These are phyloP conservation scores for Cytidiella melzeri DNA, from an alignment of 768 basidiomycete genomes.

Conservation along the genomic window DNA sequence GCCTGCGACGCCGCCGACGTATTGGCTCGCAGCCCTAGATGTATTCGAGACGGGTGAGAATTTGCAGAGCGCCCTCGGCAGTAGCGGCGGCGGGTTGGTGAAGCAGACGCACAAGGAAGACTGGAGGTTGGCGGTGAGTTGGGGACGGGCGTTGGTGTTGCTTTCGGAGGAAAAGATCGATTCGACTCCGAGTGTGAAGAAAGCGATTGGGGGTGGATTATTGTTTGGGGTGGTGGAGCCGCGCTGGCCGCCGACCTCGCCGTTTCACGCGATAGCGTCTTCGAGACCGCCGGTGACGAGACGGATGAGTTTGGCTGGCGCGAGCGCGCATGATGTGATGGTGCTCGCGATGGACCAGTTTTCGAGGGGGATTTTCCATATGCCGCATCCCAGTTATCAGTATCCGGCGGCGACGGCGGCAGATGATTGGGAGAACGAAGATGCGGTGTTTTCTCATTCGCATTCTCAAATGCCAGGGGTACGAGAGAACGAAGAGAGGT, in stretches of 20 bases:
- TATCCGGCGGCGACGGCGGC: conserved; percentile 14
- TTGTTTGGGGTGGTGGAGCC: conserved; percentile 28
- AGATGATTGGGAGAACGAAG: background rate
- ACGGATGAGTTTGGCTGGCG: conserved; percentile 38
- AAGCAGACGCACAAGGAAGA: conserved; percentile 40
- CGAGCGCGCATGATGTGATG: conserved; percentile 46
- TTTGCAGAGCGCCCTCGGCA: conserved; percentile 37
- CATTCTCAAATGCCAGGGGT: background rate
- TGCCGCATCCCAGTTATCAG: conserved; percentile 55
- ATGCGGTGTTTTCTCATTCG: background rate
- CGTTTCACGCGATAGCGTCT: conserved; percentile 43
- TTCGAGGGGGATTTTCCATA: conserved; percentile 62
- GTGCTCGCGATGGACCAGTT: conserved; percentile 64
- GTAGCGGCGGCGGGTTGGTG: no score
- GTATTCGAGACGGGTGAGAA: conserved; percentile 66
- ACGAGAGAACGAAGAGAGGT: conserved; percentile 15
- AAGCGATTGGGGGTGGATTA: no score
- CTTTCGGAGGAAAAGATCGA: conserved; percentile 44
- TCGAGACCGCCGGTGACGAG: conserved; percentile 44
- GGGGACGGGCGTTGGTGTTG: conserved; percentile 60
- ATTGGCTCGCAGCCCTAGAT: conserved; percentile 66
- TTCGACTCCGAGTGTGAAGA: no score
- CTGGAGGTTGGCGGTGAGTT: conserved; percentile 63
- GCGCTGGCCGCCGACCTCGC: conserved; percentile 45
- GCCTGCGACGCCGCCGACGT: conserved; percentile 42